Evolutionary conservation across 805 yeast species (phyloP), one percentile per base, ranked within the genome.

Genomic region (Yamadazyma olivae): DNA sequence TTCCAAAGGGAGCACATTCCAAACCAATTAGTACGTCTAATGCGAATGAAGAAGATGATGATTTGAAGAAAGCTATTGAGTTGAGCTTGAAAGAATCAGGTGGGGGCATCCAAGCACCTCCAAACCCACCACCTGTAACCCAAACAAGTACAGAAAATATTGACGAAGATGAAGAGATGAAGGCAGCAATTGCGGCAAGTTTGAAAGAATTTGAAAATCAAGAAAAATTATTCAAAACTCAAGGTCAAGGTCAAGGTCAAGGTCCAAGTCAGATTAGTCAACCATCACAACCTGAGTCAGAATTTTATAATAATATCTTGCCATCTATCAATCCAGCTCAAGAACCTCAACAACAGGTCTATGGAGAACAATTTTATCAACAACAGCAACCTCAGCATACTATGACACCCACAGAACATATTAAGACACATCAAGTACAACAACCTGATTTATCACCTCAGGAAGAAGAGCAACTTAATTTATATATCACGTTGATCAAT

Each of bases 161-260:
- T 3, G 64, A 57, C 12, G 85, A 77, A 14, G 74, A 67, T 30
- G 91, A 83, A 25, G 96, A 88, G 24, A 75, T 91, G 79, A 85
- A 80, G 55, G 95, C 93, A 1, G 99, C 98, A 0, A 91, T 93
- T 39, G 95, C 84, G 12, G 96, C 96, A 1, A 87, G 96, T 57
- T 68, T 93, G 43, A 72, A 71, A 35, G 97, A 90, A 40, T 70
- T 83, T 54, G 76, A 83, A 45, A 50, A 45, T 6, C 56, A 61
- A 39, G 56, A 54, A 36, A 34, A 40, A 26, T 27, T 39, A 9
- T 33, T 43, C 16, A 43, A 49, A 31, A 20, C 14, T 12, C 13
- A 18, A 12, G 12, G 12, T 7, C n/a, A 16, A 20, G 12, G 21
- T 17, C 34, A 32, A 24, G 4, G 4, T 3, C 29, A 14, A 31